Base-by-base conservation (phyloP, 805 yeast genomes). In the Ogataea siamensis region DNA sequence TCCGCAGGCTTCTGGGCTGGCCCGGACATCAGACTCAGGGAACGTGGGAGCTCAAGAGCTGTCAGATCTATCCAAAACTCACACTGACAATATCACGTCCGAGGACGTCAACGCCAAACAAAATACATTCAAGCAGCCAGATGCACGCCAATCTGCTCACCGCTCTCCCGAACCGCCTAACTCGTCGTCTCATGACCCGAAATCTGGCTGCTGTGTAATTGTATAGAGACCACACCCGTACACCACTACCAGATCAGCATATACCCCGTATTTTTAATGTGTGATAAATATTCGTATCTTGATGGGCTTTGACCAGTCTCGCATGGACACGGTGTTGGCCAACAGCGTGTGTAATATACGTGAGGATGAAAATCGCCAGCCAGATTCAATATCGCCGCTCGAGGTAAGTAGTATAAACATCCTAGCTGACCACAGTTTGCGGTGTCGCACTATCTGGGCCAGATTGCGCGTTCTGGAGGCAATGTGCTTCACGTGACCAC, bases 381-480 rank as follows among this genome's bases (percentile, higher is more conserved):
- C 29, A 7, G 18, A 14, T 4, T n/a, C 16, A 6, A n/a, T 27
- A 11, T 11, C 18, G 7, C 29, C 29, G 19, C 29, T 27, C n/a
- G 29, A 27, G 29, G 29, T 27, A 11, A 9, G 29, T 27, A 11
- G 16, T 7, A 7, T 3, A 15, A n/a, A 9, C 10, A 5, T 11
- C 6, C 18, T 7, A 7, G 18, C 41, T 31, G 15, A 38, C 37
- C 7, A 12, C 24, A 29, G 34, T 39, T 32, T 34, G 31, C 34
- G 12, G 21, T 29, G 6, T 33, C 39, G 19, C 13, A 39, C 43
- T 57, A 53, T 18, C 34, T 50, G 17, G 17, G 12, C 6, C 32
- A 33, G 17, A 35, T 46, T 2, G 12, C 37, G 30, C 32, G 41
- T 26, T 15, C 33, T 2, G 34, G 18, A 14, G 11, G 15, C 17